Conservation (phyloP, 306 rosid genomes). For the Rosa rugosa region DNA sequence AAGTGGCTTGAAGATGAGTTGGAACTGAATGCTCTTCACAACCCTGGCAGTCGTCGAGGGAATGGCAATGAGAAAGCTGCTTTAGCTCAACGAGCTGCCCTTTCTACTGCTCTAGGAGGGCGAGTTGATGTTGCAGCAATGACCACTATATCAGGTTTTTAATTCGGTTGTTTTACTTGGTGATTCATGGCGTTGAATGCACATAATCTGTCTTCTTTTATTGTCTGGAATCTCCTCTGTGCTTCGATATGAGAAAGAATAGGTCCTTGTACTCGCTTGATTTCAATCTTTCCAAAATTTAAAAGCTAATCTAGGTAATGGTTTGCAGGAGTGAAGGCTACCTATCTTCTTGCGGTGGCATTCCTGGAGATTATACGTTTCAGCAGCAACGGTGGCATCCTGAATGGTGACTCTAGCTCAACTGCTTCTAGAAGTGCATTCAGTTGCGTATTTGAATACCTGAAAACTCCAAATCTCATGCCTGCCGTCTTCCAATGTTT, state of each 20-base stretch:
- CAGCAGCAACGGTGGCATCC: constrained; percentile 93
- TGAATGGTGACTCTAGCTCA: constrained; percentile 68
- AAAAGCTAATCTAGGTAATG: constrained; percentile 19
- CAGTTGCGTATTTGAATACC: constrained; percentile 93
- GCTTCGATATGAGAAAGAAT: constrained; percentile 1
- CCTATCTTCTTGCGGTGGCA: constrained; percentile 98
- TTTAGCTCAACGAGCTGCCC: constrained; percentile 83
- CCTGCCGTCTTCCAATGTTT: constrained; percentile 95
- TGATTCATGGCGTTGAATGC: neutral
- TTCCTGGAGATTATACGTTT: constrained; percentile 94
- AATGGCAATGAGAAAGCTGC: constrained; percentile 98
- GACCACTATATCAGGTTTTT: constrained; percentile 86
- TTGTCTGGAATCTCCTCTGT: neutral
- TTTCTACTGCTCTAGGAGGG: constrained; percentile 96
- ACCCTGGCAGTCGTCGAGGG: constrained; percentile 85
- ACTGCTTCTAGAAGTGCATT: constrained; percentile 85
- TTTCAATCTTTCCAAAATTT: neutral
- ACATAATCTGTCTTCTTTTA: constrained; percentile 16
- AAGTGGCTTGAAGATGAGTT: constrained; percentile 99
- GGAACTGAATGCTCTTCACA: constrained; percentile 97
- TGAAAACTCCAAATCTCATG: constrained; percentile 90
- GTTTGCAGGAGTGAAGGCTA: constrained; percentile 92
- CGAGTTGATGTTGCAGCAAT: constrained; percentile 84
- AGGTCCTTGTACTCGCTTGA: neutral
- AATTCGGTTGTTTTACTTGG: neutral